Percentiles rank a stretch among this genome's conserved stretches.
These are phyloP conservation scores for Cucurbita moschata DNA, from an alignment of 306 rosid species.

Conservation along the genomic window DNA sequence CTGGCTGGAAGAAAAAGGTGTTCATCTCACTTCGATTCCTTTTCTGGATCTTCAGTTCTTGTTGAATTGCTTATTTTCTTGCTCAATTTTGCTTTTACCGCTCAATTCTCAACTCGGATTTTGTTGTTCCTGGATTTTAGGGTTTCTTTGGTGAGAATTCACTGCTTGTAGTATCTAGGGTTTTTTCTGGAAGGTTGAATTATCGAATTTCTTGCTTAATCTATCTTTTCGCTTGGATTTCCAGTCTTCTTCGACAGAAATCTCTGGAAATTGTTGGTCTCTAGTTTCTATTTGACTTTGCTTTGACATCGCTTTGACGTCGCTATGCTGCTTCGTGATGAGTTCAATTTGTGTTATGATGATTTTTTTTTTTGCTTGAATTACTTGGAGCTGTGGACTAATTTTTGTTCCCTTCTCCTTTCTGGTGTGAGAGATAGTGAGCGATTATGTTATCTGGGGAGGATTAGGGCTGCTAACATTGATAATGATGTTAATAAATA, in stretches of 20 bases:
- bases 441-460: neutral
- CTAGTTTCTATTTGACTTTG: neutral
- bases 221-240: neutral
- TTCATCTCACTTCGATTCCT: neutral
- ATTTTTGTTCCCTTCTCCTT: neutral
- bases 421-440: neutral
- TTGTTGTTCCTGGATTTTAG: conserved; percentile 8
- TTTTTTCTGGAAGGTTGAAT: conserved; percentile 1
- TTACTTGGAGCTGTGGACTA: neutral
- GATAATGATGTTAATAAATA: neutral
- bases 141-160: conserved; percentile 17
- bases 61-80: neutral
- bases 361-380: neutral
- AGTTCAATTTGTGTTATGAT: neutral
- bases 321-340: neutral
- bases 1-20: conserved; percentile 94
- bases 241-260: neutral
- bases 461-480: neutral
- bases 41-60: neutral
- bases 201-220: neutral
- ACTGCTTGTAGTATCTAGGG: conserved; percentile 27
- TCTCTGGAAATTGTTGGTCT: neutral
- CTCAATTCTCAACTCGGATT: conserved; percentile 13
- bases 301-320: neutral
- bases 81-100: neutral